Conservation (phyloP, 192 early-diverging fungal species). For the Linnemannia elongata region DNA sequence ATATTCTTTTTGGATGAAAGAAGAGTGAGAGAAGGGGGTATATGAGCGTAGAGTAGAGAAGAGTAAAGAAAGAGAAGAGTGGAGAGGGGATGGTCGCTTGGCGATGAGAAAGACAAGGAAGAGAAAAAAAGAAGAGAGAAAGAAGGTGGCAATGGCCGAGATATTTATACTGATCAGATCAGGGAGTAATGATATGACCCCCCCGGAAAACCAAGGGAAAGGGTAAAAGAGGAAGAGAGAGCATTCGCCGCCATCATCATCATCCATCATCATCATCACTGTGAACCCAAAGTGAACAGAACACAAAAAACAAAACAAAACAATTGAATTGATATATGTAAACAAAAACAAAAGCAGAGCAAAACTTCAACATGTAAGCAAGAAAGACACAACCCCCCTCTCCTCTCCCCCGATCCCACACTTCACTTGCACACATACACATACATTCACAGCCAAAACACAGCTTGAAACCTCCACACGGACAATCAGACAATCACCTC, state of each 20-base stretch:
- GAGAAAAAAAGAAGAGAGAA: not conserved
- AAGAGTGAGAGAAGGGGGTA: not conserved
- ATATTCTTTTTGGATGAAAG: too few relatives aligned
- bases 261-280: not conserved
- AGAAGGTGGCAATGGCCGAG: not conserved
- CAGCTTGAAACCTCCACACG: not conserved
- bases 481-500: too few relatives aligned
- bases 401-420: not conserved
- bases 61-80: not conserved
- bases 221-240: not conserved
- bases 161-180: not conserved
- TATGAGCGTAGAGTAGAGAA: too few relatives aligned
- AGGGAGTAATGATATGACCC: not conserved
- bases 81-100: conserved; percentile 1
- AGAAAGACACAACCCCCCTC: not conserved
- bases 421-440: not conserved
- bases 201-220: not conserved
- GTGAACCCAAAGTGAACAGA: not conserved
- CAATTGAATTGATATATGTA: not conserved
- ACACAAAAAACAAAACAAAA: not conserved
- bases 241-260: not conserved
- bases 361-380: not conserved
- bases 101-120: not conserved
- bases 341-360: not conserved
- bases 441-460: not conserved